Base-by-base conservation (phyloP, 331 rosid species). In the Quercus tomentella region DNA sequence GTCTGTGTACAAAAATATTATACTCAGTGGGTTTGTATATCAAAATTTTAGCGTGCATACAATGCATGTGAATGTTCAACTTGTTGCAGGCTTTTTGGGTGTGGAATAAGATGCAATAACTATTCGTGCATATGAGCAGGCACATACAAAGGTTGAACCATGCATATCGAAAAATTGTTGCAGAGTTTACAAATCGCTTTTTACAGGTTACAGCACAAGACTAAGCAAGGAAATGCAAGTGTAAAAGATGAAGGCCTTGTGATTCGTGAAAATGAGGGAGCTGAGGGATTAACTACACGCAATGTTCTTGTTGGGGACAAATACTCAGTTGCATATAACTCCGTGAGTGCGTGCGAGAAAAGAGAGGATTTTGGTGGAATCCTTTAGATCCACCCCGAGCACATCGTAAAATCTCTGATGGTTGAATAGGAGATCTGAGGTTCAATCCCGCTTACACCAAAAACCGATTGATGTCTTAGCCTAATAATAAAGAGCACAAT, bases 21-120 rank as follows among this genome's bases (percentile, higher is more conserved):
- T 37, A 37, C 10, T 37, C 1, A 37, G 10, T 37, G 43, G 43
- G 43, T 37, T 37, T 37, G 43, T 37, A 7, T 37, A 37, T 37
- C 10, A 37, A 37, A 37, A 37, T 37, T 37, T 0, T 37, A 37
- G 35, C 9, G 41, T 4, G 10, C 33, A 20, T 63, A 20, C 54
- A 25, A 35, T 35, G 57, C 8, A 70, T 76, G 70, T 45, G 37
- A n/a, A 31, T 21, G 45, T 49, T 6, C 81, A 92, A 91, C 87
- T 92, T 25, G 97, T 92, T 69, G 97, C 93, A 23, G 94, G 97
- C 9, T 97, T 94, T 76, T 28, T 92, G 30, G 97, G 90, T 8
- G 94, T 91, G 55, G 94, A 92, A 56, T 77, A 94, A 85, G 94
- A 91, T 77, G 97, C 98, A 14, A 86, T 91, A 1, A 35, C 0